Conservation (phyloP, 345 rosid species). For the Eucalyptus curtisii region DNA sequence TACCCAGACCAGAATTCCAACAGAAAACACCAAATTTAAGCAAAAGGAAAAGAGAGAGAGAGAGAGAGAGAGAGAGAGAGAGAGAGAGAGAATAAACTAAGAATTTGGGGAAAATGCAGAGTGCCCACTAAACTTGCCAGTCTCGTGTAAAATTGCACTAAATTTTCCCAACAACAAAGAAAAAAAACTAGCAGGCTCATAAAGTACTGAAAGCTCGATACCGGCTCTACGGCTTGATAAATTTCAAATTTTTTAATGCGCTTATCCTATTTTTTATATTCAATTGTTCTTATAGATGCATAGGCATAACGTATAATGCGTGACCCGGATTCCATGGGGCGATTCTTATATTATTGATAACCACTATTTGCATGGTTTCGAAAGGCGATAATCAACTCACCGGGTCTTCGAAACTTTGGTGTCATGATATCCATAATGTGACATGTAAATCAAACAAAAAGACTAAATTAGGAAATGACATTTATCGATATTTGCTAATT, state of each 20-base stretch:
- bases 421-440: not conserved
- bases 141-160: not conserved
- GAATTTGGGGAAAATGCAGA: not conserved
- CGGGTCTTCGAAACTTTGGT: not conserved
- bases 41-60: not conserved
- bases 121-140: not conserved
- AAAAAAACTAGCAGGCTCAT: not conserved
- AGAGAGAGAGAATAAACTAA: not conserved
- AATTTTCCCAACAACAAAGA: fast-evolving
- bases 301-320: not conserved
- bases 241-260: not conserved
- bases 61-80: not conserved
- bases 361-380: not conserved
- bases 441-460: fast-evolving
- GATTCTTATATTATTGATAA: not conserved
- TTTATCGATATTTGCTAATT: not conserved
- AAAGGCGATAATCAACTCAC: not conserved
- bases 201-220: not conserved
- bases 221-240: not conserved
- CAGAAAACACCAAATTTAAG: not conserved
- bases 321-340: not conserved
- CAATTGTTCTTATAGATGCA: not conserved
- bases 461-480: not conserved
- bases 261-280: not conserved
- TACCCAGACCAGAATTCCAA: not conserved